Evolutionary conservation across 805 yeast genomes (phyloP), one percentile per base, ranked within the genome.

Genomic region (Kodamaea kakaduensis): DNA sequence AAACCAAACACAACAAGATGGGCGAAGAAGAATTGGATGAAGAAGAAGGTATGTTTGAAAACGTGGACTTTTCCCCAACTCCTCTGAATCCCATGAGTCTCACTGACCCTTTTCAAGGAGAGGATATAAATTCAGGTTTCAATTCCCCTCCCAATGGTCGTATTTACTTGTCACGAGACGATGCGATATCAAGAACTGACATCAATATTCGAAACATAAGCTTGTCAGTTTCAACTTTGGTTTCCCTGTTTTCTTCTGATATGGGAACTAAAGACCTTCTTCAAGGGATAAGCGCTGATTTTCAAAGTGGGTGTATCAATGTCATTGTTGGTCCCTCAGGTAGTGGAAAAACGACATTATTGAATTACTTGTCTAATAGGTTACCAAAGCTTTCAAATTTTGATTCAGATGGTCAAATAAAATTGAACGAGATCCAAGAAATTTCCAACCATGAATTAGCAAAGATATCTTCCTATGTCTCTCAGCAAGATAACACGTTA

Each of bases 241-340:
- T 15, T 9, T 13, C 28, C 6, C 14, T n/a, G 13, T 32, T 30
- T 25, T 9, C 22, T 5, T 7, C 25, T 12, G 21, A 16, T 6
- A n/a, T 14, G n/a, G 18, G n/a, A 6, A 38, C 39, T 9, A 42
- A 51, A 19, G 28, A 32, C 2, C 36, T 54, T 10, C 46, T 80
- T 25, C 50, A 67, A 26, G 53, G 67, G 12, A 60, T 84, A 9
- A 55, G 63, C 36, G 85, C 82, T 0, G 42, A 47, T 5, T 79
- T 81, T 48, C 56, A 59, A 18, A 67, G 78, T 2, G 77, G 80
- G 10, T 65, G 73, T 26, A 61, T 84, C 7, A 83, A 81, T 50
- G 85, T 81, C 4, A 81, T 83, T 28, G 74, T 83, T 79, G 93
- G 93, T 0, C 89, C 90, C 0, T 81, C 88, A 1, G 90, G 90